Evolutionary conservation across 306 rosid species (phyloP).

Genomic region (Citrullus mucosospermus): DNA sequence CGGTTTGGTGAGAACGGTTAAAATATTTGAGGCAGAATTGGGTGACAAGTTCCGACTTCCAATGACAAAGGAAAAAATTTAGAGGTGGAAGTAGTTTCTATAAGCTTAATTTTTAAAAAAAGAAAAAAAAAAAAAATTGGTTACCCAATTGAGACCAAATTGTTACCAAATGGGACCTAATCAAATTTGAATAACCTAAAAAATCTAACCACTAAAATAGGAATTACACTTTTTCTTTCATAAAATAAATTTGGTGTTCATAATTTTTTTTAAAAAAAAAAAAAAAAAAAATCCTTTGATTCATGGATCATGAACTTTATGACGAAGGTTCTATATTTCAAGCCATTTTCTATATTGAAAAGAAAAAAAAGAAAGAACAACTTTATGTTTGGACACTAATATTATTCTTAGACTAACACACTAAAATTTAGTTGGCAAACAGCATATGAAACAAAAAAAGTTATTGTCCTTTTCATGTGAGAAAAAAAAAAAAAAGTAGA

Average conservation of each 20-base stretch:
- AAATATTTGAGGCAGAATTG: no score
- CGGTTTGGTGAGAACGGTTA: no score
- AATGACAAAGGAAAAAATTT: no score
- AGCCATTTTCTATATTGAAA: background rate
- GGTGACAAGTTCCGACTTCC: no score
- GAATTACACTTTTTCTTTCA: background rate
- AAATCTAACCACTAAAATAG: background rate
- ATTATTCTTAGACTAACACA: background rate
- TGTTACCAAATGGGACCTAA: no score
- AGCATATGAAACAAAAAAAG: constrained; percentile 16
- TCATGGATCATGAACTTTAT: background rate
- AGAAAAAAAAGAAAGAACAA: background rate
- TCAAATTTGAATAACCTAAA: background rate
- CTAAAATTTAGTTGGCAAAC: constrained; percentile 10
- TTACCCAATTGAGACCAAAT: no score
- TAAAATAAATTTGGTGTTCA: background rate
- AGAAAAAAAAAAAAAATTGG: no score
- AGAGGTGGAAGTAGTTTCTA: no score
- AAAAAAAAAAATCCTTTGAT: background rate
- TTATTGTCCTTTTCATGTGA: constrained; percentile 17
- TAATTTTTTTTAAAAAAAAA: background rate
- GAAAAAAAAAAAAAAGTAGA: background rate
- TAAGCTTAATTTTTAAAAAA: no score
- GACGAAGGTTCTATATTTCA: background rate
- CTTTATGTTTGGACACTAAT: background rate